These are phyloP conservation scores for Stachybotrys echinatus DNA, from an alignment of 2,329 filamentous ascomycete species.

Conservation along the genomic window DNA sequence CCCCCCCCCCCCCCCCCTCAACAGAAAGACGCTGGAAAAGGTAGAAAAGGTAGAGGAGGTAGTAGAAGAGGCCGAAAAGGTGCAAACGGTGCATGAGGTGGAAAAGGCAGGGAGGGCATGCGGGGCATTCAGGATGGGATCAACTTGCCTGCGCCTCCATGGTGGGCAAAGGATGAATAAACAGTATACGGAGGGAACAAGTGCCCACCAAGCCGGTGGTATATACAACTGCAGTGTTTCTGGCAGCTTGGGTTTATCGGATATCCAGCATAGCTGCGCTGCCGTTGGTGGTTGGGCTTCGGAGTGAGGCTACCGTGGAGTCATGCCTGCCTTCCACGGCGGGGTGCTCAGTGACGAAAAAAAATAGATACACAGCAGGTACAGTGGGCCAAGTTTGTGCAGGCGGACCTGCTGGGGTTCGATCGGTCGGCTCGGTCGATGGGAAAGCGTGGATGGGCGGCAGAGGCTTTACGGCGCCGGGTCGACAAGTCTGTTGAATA, in stretches of 20 bases:
- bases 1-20: too few species aligned
- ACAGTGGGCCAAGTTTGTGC: too few species aligned
- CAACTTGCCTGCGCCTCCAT: slow-evolving; percentile 44
- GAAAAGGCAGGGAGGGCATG: not conserved
- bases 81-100: too few species aligned
- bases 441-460: slow-evolving; percentile 1
- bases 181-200: slow-evolving; percentile 2
- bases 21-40: too few species aligned
- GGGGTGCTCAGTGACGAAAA: slow-evolving; percentile 7
- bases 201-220: slow-evolving; percentile 11
- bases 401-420: too few species aligned
- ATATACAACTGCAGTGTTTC: slow-evolving; percentile 35
- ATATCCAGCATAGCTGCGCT: slow-evolving; percentile 33
- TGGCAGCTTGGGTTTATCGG: slow-evolving; percentile 33
- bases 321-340: slow-evolving; percentile 28
- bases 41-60: too few species aligned
- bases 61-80: too few species aligned
- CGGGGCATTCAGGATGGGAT: slow-evolving; percentile 14
- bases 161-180: slow-evolving; percentile 19
- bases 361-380: not conserved
- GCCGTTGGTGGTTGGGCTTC: slow-evolving; percentile 21
- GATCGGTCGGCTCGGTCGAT: too few species aligned
- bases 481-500: too few species aligned
- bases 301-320: slow-evolving; percentile 33
- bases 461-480: too few species aligned